phyloP scores from a whole-genome alignment of 768 basidiomycete genomes.

The Exidia glandulosa region DNA sequence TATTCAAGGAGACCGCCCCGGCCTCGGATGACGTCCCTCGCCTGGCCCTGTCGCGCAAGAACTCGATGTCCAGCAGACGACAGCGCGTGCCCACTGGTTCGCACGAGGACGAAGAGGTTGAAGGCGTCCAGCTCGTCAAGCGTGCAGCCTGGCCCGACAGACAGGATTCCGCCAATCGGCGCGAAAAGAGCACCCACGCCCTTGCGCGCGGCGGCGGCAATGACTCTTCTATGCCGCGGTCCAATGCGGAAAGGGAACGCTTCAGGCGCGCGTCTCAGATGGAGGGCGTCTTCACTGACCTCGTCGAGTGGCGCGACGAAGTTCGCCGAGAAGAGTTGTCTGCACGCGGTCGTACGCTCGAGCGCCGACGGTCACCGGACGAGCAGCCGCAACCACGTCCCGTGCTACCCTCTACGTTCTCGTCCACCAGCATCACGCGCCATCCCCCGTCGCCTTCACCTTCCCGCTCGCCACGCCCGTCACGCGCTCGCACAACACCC shows the following conservation, averaged over 20 bases:
- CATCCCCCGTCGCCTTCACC: slow-evolving; percentile 48
- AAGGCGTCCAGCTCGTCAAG: slow-evolving; percentile 50
- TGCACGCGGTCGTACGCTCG: background rate
- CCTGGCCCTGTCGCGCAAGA: slow-evolving; percentile 20
- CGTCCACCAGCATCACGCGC: slow-evolving; percentile 9
- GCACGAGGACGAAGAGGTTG: slow-evolving; percentile 40
- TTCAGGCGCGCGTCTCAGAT: background rate
- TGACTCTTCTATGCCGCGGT: background rate
- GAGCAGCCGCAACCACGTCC: background rate
- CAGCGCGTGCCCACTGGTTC: slow-evolving; percentile 14
- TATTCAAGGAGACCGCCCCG: slow-evolving; percentile 64
- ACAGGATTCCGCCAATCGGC: slow-evolving; percentile 56
- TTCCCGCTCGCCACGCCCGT: slow-evolving; percentile 27
- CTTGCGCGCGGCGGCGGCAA: slow-evolving; percentile 45
- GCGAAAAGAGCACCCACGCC: slow-evolving; percentile 55
- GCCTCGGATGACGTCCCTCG: slow-evolving; percentile 11
- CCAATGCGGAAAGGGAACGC: slow-evolving; percentile 1
- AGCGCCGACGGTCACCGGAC: background rate
- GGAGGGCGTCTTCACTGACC: slow-evolving; percentile 1
- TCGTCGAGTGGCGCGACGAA: slow-evolving; percentile 6
- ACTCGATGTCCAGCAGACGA: background rate
- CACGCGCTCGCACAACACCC: slow-evolving; percentile 18
- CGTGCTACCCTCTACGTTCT: background rate
- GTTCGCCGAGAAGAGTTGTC: background rate
- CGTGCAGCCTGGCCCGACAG: slow-evolving; percentile 79